Base-by-base conservation (phyloP, 208 protist genomes). In the Leishmania lainsoni region DNA sequence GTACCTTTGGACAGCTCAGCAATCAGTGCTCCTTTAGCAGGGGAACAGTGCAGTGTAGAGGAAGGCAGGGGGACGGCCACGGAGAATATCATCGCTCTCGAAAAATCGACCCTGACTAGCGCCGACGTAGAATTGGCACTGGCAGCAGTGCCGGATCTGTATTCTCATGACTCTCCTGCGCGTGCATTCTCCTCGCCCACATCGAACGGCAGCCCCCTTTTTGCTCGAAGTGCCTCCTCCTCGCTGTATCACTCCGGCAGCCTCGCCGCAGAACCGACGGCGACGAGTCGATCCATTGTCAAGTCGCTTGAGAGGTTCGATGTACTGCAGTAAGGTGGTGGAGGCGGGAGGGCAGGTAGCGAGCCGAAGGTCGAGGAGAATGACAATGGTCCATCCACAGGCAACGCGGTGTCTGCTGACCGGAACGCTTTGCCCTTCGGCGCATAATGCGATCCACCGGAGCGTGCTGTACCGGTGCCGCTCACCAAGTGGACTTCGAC, bases 221-320 rank as follows among this genome's bases (percentile, higher is more conserved):
- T 17, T 20, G 17, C 68, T 48, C 42, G 35, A 5, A 72, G 8
- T 22, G 16, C 42, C 17, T 72, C 42, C 20, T 52, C 42, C 0
- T 48, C 42, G 10, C 26, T 26, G 5, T 72, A 6, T 0, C 35
- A 54, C 73, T 73, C 80, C 22, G 75, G 80, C 80, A 83, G 80
- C 65, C 52, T 75, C 51, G 29, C 54, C 35, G 56, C 58, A 26
- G 61, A 63, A 5, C 80, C 80, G 75, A 61, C 61, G 45, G 8
- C 66, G 32, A n/a, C 29, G 48, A 69, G 65, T 52, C 42, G 17
- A 54, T 79, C 65, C 2, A 48, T 75, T 0, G 49, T 51, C 32
- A 52, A 32, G 22, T 75, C 80, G 65, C 61, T 66, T 4, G 52
- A 29, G 17, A 20, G 54, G 29, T 26, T 56, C 0, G 80, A 69